Conservation (phyloP, 169 alveolate genomes). For the Eimeria acervulina region DNA sequence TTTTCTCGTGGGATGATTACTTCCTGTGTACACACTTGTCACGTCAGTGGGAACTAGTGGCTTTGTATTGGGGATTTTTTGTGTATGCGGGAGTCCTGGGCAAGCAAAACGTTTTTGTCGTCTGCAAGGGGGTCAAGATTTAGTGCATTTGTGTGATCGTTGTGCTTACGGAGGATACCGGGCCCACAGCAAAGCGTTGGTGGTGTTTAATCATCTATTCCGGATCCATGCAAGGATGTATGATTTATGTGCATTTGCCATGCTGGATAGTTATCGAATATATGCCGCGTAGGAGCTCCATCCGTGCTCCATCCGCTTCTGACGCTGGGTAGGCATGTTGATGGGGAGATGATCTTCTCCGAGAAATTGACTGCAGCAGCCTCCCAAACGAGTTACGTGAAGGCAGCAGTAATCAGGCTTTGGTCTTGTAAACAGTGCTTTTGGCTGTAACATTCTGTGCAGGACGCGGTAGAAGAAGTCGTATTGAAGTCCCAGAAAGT, state of each 20-base stretch:
- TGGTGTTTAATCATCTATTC: background rate
- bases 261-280: background rate
- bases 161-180: background rate
- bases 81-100: background rate
- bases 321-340: background rate
- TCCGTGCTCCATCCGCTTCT: background rate
- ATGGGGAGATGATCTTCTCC: background rate
- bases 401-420: background rate
- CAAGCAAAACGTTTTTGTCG: background rate
- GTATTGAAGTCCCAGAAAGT: constrained; percentile 47
- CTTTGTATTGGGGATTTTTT: background rate
- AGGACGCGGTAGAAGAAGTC: constrained; percentile 68
- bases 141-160: background rate
- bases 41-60: background rate
- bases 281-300: too few species aligned
- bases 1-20: background rate
- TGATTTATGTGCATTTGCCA: background rate
- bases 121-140: background rate
- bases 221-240: background rate
- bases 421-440: background rate
- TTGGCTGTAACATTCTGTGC: constrained; percentile 21
- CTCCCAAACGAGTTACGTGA: background rate
- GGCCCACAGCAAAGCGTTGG: background rate
- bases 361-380: background rate
- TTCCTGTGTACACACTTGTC: background rate